These are phyloP conservation scores for Malus orientalis DNA, from an alignment of 306 rosid species.

Conservation along the genomic window DNA sequence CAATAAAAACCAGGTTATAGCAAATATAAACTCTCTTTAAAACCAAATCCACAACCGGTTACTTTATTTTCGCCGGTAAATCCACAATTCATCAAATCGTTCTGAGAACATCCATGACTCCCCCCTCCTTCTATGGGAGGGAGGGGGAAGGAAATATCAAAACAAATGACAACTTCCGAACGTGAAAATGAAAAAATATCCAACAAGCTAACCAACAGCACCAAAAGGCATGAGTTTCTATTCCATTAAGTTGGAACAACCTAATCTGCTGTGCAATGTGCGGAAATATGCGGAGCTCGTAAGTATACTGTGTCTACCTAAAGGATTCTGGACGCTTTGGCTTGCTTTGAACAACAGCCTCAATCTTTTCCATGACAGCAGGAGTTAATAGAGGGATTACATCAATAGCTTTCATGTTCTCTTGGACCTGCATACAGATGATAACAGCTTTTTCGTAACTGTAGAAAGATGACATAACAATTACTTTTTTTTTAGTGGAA, in stretches of 20 bases:
- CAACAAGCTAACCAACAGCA: background rate
- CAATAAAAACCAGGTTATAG: background rate
- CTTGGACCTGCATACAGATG: constrained; percentile 49
- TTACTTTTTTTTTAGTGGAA: background rate
- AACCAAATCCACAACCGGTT: background rate
- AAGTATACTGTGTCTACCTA: constrained; percentile 32
- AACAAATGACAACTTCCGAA: background rate
- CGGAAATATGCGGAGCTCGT: constrained; percentile 13
- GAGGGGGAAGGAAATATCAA: background rate
- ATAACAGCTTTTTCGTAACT: background rate
- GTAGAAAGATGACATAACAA: background rate
- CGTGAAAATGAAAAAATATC: background rate
- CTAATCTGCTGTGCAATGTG: constrained; percentile 18
- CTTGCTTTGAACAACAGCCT: constrained; percentile 77
- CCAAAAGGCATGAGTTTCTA: background rate
- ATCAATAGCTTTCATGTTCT: constrained; percentile 93
- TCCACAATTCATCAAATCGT: background rate
- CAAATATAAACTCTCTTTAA: background rate
- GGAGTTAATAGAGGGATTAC: constrained; percentile 81
- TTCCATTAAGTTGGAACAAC: background rate
- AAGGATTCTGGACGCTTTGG: constrained; percentile 89
- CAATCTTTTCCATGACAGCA: constrained; percentile 90
- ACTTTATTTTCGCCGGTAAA: background rate
- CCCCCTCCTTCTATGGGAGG: background rate
- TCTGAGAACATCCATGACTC: background rate